Evolutionary conservation across 2,329 filamentous ascomycete species (phyloP), one percentile per base, ranked within the genome.

Genomic region (Byssoonygena ceratinophila): DNA sequence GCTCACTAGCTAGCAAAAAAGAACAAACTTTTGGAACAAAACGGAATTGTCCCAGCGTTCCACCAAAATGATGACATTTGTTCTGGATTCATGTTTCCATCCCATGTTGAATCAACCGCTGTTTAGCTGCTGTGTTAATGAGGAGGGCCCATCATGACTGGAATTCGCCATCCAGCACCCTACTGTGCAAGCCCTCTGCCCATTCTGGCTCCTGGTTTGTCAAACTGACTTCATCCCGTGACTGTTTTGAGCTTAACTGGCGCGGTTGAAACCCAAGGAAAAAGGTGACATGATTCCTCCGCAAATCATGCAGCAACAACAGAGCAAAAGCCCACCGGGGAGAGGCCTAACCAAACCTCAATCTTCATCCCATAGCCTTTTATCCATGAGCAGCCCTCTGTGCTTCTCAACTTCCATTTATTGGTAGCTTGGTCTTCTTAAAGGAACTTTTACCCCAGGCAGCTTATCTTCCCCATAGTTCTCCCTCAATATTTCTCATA

Each of bases 251-350:
- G 37, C 46, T 49, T 51, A 44, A 41, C 25, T 23, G 37, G 47
- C 12, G 36, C 25, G 40, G 46, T 39, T 49, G 25, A 12, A 36
- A 43, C 51, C 27, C 20, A 39, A 49, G 45, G 36, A 29, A 8
- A 44, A n/a, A n/a, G n/a, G 44, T 44, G 36, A 37, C 37, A 53
- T 48, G 34, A 23, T 32, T 45, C 27, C 27, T 49, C 51, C 44
- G 39, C 51, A 53, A 53, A 53, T 53, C 51, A 53, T 49, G 39
- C 34, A 34, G 36, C 51, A 47, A 39, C 51, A 53, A 53, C 51
- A 53, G 51, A 53, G 51, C 51, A 48, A 39, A 48, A 31, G 34
- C 39, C 39, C 23, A 11, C 39, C 31, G 23, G 29, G 39, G 32
- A 20, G 29, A 27, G 11, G 31, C 27, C 22, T 39, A 29, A 34